phyloP scores from a whole-genome alignment of 1,139 yeast species.

The Schwanniomyces etchellsii region DNA sequence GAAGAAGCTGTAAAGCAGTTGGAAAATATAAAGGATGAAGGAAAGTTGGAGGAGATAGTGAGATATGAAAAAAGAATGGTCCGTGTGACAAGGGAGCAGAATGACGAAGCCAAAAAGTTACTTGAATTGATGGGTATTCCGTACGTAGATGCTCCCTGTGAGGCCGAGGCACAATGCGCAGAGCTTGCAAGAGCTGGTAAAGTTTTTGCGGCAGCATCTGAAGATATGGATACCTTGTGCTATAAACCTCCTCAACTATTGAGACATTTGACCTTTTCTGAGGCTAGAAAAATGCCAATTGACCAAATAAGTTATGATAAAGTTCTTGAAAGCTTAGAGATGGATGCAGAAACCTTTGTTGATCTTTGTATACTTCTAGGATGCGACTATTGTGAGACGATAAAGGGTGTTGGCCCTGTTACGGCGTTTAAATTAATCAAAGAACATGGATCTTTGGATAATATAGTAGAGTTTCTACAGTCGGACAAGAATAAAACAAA shows the following conservation, averaged over 20 bases:
- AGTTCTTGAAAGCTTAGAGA: conserved; percentile 70
- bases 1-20: conserved; percentile 78
- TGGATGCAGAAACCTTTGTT: conserved; percentile 69
- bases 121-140: conserved; percentile 93
- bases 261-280: conserved; percentile 89
- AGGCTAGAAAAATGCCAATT: conserved; percentile 87
- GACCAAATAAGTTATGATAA: conserved; percentile 70
- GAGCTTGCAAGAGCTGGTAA: conserved; percentile 81
- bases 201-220: conserved; percentile 96
- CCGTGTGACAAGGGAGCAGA: conserved; percentile 80
- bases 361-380: conserved; percentile 92
- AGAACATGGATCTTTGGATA: conserved; percentile 79
- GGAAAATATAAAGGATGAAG: conserved; percentile 71
- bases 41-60: conserved; percentile 70
- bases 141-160: conserved; percentile 89
- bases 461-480: conserved; percentile 60
- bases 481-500: conserved; percentile 59
- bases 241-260: conserved; percentile 79
- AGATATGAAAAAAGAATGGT: conserved; percentile 85
- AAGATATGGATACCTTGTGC: conserved; percentile 97
- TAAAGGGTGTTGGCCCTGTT: conserved; percentile 92
- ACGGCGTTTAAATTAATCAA: conserved; percentile 85
- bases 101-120: conserved; percentile 84
- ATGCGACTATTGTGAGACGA: conserved; percentile 95
- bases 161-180: conserved; percentile 99